Conservation (phyloP, 805 yeast species). For the Sungouiozyma intestinalis region DNA sequence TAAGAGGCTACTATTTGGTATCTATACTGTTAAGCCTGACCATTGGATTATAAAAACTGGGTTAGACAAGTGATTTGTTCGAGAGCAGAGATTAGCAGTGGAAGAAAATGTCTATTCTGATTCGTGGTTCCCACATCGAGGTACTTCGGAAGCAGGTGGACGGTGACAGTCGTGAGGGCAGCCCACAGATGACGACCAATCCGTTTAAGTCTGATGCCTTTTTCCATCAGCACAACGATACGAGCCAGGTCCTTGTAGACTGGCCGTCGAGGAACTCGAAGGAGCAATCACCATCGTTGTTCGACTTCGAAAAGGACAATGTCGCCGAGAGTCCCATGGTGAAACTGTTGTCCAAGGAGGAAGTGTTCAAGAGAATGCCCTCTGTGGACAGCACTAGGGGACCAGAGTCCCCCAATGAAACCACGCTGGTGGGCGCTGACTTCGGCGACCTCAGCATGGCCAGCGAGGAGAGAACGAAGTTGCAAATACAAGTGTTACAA, state of each 20-base stretch:
- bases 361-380: background rate
- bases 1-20: too few species aligned
- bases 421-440: background rate
- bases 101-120: background rate
- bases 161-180: background rate
- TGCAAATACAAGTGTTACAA: background rate
- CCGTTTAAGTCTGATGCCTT: background rate
- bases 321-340: background rate
- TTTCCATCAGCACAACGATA: background rate
- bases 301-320: background rate
- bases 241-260: background rate
- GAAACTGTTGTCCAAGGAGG: background rate
- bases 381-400: background rate
- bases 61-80: background rate
- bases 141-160: background rate
- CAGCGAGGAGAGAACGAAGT: background rate
- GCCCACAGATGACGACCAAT: background rate
- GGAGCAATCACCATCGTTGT: background rate
- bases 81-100: background rate
- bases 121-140: background rate
- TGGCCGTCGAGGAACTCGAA: background rate
- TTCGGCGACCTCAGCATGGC: background rate
- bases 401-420: background rate
- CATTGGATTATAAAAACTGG: too few species aligned
- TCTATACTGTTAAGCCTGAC: too few species aligned